A percentile compares a stretch with the other conserved stretches of the same genome.
Conservation (phyloP, 2,329 filamentous ascomycete genomes). For the Apiospora malaysiana region DNA sequence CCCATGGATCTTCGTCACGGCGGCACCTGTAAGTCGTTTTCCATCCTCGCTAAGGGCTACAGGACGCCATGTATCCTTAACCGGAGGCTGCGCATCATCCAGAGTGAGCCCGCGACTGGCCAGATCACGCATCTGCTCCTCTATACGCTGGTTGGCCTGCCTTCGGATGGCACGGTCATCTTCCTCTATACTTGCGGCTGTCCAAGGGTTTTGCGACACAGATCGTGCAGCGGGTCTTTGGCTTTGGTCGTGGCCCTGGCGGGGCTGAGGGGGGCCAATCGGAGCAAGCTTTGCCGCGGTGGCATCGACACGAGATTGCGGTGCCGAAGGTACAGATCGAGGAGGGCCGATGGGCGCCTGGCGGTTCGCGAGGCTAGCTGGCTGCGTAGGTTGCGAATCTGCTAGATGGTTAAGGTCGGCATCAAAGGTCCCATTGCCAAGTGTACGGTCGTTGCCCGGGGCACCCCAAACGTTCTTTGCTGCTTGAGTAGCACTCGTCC, state of each 20-base stretch:
- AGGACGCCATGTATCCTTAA: conserved; percentile 62
- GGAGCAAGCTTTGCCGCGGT: conserved; percentile 35
- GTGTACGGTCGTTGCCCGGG: conserved; percentile 71
- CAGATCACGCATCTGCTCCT: conserved; percentile 50
- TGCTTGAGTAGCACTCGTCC: conserved; percentile 51
- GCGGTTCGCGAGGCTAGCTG: conserved; percentile 41
- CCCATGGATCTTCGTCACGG: conserved; percentile 28
- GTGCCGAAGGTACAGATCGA: conserved; percentile 31
- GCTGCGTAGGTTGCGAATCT: conserved; percentile 44
- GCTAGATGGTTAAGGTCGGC: conserved; percentile 61
- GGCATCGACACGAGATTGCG: conserved; percentile 28
- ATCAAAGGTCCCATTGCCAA: conserved; percentile 80
- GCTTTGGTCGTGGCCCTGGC: conserved; percentile 22
- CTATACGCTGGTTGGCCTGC: conserved; percentile 45
- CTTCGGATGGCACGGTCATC: conserved; percentile 53
- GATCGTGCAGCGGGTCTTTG: conserved; percentile 19
- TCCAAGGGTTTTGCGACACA: conserved; percentile 33
- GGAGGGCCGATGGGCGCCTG: conserved; percentile 54
- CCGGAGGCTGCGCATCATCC: conserved; percentile 52
- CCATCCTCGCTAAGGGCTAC: conserved; percentile 44
- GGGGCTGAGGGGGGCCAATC: conserved; percentile 36
- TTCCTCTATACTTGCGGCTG: conserved; percentile 31
- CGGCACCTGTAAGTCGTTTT: conserved; percentile 40
- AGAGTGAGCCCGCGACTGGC: conserved; percentile 51
- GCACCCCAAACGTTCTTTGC: conserved; percentile 76